Evolutionary conservation across 2,329 filamentous ascomycete genomes (phyloP), one percentile per base, ranked within the genome.

Genomic region (Orbilia oligospora): DNA sequence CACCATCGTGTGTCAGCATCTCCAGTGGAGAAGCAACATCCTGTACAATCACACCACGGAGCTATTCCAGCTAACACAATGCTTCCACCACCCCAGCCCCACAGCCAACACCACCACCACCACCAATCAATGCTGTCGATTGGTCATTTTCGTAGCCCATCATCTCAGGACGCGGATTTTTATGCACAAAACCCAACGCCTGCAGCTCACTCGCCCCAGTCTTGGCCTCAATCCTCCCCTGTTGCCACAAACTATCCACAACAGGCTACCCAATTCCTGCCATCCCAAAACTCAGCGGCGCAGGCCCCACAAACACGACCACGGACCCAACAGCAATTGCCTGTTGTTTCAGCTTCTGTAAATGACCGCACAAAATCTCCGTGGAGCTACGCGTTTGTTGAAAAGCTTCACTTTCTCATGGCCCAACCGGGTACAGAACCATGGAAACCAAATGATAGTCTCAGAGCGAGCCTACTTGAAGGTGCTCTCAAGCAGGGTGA

Each of bases 401-500:
- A 46, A 12, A 77, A 71, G 20, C 73, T 77, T 30, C 51, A 63
- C 14, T 56, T 27, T 41, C 61, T 67, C 6, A 66, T 77, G 66
- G 49, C 22, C n/a, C 61, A 63, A 30, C 61, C 67, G 6, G 53
- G 53, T 9, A 30, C 53, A 12, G 67, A 66, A 27, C 46, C 41
- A 16, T 71, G 58, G 67, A 56, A 55, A 18, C 61, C 49, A 0
- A 77, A 77, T 48, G 73, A 77, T 38, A 67, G 38, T n/a, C 72
- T 66, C 5, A 41, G 73, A n/a, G 73, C 63, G 14, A 67, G 41
- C 38, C 61, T 77, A n/a, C 67, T 77, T 30, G 67, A 77, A 48
- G 49, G 53, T 9, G 73, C 73, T 49, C 20, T 77, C 30, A 77
- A 63, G 30, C 67, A 77, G 33, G 67, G 49, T 8, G 73, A 77